These are phyloP conservation scores for Xylariaceae sp. DNA, from an alignment of 2,329 filamentous ascomycete genomes.

Conservation along the genomic window DNA sequence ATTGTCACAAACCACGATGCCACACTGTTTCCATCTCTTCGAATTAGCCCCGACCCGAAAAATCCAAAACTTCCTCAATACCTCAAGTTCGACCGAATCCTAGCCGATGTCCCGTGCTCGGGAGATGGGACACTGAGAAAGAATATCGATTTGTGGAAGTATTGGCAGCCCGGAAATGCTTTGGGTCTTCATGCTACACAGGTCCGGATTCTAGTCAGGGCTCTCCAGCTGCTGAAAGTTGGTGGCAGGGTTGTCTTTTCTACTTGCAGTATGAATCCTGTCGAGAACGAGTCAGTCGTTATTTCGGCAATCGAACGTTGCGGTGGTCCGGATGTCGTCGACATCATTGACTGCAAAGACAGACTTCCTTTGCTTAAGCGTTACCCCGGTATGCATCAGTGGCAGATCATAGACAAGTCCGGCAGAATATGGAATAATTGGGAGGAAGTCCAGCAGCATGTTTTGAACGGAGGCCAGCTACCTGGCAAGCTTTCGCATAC, in stretches of 20 bases:
- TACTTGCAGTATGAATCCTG: slow-evolving; percentile 97
- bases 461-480: slow-evolving; percentile 53
- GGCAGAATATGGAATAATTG: slow-evolving; percentile 74
- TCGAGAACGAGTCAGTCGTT: slow-evolving; percentile 93
- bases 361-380: slow-evolving; percentile 72
- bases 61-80: slow-evolving; percentile 59
- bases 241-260: slow-evolving; percentile 95
- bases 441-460: slow-evolving; percentile 70
- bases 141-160: slow-evolving; percentile 89
- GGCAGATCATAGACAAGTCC: slow-evolving; percentile 88
- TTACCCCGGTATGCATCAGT: slow-evolving; percentile 67
- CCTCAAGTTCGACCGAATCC: slow-evolving; percentile 92
- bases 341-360: slow-evolving; percentile 76
- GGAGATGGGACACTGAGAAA: slow-evolving; percentile 92
- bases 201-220: slow-evolving; percentile 81
- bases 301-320: slow-evolving; percentile 84
- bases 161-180: slow-evolving; percentile 85
- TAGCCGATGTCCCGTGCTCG: slow-evolving; percentile 95
- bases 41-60: slow-evolving; percentile 58
- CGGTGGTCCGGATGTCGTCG: slow-evolving; percentile 74
- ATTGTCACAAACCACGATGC: slow-evolving; percentile 98
- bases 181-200: slow-evolving; percentile 84
- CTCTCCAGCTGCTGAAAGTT: slow-evolving; percentile 92
- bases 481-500: slow-evolving; percentile 66
- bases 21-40: slow-evolving; percentile 89